These are phyloP conservation scores for Blastobotrys apis DNA, from an alignment of 1,139 yeast species.

Conservation along the genomic window DNA sequence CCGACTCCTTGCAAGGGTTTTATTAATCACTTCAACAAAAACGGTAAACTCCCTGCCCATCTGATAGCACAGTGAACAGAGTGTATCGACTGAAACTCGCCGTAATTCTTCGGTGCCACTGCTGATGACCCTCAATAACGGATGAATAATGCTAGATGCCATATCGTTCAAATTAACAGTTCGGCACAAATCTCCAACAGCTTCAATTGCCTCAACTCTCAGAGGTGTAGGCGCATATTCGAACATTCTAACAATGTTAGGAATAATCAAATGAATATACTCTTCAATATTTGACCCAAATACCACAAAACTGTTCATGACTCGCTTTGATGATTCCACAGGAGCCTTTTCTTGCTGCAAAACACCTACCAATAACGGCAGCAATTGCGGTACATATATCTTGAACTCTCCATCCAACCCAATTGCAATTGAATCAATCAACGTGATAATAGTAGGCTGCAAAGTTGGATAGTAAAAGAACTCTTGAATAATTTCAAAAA, in stretches of 20 bases:
- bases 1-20: constrained; percentile 57
- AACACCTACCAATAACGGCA: constrained; percentile 71
- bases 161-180: constrained; percentile 74
- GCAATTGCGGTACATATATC: constrained; percentile 68
- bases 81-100: constrained; percentile 66
- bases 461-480: constrained; percentile 64
- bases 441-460: constrained; percentile 73
- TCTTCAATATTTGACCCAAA: constrained; percentile 89
- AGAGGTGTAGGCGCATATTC: constrained; percentile 60
- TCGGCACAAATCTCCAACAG: constrained; percentile 77
- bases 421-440: constrained; percentile 78
- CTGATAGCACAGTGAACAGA: constrained; percentile 73
- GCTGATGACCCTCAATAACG: constrained; percentile 67
- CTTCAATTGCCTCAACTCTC: constrained; percentile 72
- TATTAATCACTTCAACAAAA: constrained; percentile 80
- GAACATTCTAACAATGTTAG: constrained; percentile 75
- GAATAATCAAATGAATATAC: constrained; percentile 77
- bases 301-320: constrained; percentile 79
- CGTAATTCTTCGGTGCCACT: constrained; percentile 59
- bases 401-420: constrained; percentile 93
- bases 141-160: constrained; percentile 88
- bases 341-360: constrained; percentile 68
- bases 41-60: constrained; percentile 82
- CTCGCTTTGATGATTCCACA: constrained; percentile 65
- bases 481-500: constrained; percentile 73